Percentiles rank a stretch among this genome's conserved stretches.
Evolutionary conservation across 768 basidiomycete species (phyloP).

Genomic region (Mycena crocata): DNA sequence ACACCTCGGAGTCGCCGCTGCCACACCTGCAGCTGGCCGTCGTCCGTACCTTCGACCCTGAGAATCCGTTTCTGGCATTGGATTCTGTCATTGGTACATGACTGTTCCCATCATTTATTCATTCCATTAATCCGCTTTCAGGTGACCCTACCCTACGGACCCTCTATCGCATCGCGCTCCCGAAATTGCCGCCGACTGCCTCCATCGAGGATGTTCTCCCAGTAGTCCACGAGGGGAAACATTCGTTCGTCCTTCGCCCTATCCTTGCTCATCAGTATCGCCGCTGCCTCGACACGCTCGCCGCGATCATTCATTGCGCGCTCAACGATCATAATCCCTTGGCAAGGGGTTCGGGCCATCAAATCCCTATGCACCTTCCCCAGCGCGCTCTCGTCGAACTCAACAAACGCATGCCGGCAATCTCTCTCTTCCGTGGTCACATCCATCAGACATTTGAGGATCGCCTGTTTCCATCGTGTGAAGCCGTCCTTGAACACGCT

Average conservation of each 20-base stretch:
- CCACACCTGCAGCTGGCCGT: no score
- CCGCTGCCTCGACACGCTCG: neutral
- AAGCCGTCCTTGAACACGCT: neutral
- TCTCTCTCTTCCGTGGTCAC: neutral
- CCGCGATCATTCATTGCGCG: neutral
- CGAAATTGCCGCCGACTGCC: no score
- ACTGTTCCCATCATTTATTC: no score
- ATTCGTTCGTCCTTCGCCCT: neutral
- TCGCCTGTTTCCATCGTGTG: neutral
- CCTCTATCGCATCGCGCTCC: no score
- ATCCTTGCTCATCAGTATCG: neutral
- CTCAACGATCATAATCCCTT: neutral
- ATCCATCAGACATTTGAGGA: neutral
- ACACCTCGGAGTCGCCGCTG: no score
- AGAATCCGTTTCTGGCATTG: no score
- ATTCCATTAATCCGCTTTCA: no score
- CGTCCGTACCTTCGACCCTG: no score
- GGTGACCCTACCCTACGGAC: neutral
- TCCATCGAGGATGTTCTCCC: neutral
- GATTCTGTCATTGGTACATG: no score
- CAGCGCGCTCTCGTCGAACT: neutral
- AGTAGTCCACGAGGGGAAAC: neutral
- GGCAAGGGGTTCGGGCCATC: neutral
- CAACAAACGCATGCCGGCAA: neutral
- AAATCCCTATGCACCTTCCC: neutral